Percentiles rank a stretch among this genome's conserved stretches.
Conservation (phyloP, 352 stramenopile genomes). For the Phytophthora macrochlamydospora region DNA sequence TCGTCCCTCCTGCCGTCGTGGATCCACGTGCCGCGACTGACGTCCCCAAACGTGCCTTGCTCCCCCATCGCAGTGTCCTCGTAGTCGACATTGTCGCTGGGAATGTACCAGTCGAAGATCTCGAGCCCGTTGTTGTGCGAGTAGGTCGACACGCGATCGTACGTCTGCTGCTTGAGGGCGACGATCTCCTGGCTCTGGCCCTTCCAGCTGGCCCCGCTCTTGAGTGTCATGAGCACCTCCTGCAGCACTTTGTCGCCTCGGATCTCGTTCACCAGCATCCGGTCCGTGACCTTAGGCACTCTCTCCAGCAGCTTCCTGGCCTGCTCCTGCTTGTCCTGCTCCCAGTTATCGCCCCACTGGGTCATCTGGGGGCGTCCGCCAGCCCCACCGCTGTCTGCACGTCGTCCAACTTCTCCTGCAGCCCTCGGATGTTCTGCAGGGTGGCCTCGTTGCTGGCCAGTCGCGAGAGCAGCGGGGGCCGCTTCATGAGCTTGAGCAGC, state of each 20-base stretch:
- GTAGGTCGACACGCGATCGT: slow-evolving; percentile 13
- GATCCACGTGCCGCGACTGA: slow-evolving; percentile 13
- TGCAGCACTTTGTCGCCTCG: slow-evolving; percentile 23
- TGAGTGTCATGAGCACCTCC: slow-evolving; percentile 22
- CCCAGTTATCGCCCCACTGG: slow-evolving; percentile 13
- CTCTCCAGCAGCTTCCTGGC: slow-evolving; percentile 7
- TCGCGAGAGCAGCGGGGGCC: slow-evolving; percentile 24
- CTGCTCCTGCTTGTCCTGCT: slow-evolving; percentile 7
- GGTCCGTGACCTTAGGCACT: background rate
- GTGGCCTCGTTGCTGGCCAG: slow-evolving; percentile 20
- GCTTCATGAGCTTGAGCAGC: slow-evolving; percentile 19
- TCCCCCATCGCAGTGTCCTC: slow-evolving; percentile 12
- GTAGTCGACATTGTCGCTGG: slow-evolving; percentile 26
- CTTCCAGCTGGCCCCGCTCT: slow-evolving; percentile 13
- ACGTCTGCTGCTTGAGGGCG: slow-evolving; percentile 13
- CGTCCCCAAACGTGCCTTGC: slow-evolving; percentile 17
- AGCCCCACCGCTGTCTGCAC: slow-evolving; percentile 6
- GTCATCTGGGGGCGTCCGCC: slow-evolving; percentile 1
- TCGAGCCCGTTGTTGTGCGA: slow-evolving; percentile 6
- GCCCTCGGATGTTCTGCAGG: slow-evolving; percentile 3
- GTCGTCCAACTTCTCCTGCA: slow-evolving; percentile 23
- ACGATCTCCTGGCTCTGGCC: slow-evolving; percentile 12
- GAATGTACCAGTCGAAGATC: slow-evolving; percentile 33
- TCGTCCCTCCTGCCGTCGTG: slow-evolving; percentile 25
- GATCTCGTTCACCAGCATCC: slow-evolving; percentile 24